Conservation (phyloP, 1,139 yeast genomes). For the Diutina catenulata region DNA sequence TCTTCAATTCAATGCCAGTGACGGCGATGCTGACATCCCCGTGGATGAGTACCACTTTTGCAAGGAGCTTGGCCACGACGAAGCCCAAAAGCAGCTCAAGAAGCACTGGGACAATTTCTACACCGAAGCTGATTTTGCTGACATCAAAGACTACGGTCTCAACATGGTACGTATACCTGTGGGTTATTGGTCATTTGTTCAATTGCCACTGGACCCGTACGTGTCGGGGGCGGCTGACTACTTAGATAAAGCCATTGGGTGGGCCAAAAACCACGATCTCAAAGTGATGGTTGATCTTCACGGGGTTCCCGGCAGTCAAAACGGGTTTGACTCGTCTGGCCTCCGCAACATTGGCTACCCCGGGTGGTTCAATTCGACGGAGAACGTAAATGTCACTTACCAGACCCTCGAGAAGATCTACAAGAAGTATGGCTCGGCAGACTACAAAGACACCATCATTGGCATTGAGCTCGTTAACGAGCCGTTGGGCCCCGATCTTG, state of each 20-base stretch:
- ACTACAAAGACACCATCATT: constrained; percentile 36
- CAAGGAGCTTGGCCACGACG: constrained; percentile 31
- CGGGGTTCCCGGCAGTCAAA: constrained; percentile 59
- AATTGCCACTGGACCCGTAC: constrained; percentile 40
- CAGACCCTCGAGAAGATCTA: constrained; percentile 32
- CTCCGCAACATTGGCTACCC: constrained; percentile 32
- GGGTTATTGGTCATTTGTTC: constrained; percentile 58
- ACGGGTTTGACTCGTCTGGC: constrained; percentile 65
- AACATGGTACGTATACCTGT: constrained; percentile 55
- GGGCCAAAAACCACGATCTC: constrained; percentile 39
- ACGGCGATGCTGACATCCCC: constrained; percentile 25
- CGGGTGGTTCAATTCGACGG: constrained; percentile 37
- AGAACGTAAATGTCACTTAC: constrained; percentile 30
- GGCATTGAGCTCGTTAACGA: constrained; percentile 59
- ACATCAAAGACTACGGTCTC: constrained; percentile 37
- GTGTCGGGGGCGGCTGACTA: constrained; percentile 44
- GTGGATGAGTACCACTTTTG: constrained; percentile 51
- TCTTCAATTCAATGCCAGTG: constrained; percentile 19
- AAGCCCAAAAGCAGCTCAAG: constrained; percentile 16
- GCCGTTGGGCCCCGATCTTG: constrained; percentile 37
- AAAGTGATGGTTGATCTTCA: constrained; percentile 56
- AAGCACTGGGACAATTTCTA: constrained; percentile 45
- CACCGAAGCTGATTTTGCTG: constrained; percentile 39
- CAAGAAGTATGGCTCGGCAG: constrained; percentile 28
- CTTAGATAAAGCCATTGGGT: constrained; percentile 39